Evolutionary conservation across 257 asterid genomes (phyloP).

Genomic region (Verbena officinalis): DNA sequence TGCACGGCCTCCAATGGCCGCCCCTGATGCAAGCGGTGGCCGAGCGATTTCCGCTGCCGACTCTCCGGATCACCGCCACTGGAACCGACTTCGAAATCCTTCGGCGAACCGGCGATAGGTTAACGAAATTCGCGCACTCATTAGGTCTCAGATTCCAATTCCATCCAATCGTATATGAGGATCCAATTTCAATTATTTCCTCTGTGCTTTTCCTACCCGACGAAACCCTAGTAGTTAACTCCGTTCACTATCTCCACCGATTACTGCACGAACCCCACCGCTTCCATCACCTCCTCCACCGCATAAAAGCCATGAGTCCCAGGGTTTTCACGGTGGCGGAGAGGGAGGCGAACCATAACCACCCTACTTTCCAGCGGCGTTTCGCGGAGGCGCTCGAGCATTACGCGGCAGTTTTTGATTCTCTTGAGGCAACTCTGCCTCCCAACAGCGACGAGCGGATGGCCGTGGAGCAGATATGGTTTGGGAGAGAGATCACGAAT

Average conservation of each 20-base stretch:
- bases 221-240: constrained; percentile 83
- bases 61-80: constrained; percentile 83
- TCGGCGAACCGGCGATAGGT: constrained; percentile 80
- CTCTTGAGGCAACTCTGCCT: constrained; percentile 90
- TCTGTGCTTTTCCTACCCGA: constrained; percentile 58
- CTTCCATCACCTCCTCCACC: constrained; percentile 62
- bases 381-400: constrained; percentile 85
- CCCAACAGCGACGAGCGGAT: constrained; percentile 77
- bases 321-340: constrained; percentile 72
- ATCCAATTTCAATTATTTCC: constrained; percentile 40
- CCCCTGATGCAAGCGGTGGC: constrained; percentile 93
- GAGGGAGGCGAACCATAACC: constrained; percentile 83
- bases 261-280: constrained; percentile 58
- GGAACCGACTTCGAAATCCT: constrained; percentile 73
- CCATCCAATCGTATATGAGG: constrained; percentile 57
- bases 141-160: constrained; percentile 82
- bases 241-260: constrained; percentile 77
- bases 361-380: constrained; percentile 67
- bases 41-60: constrained; percentile 74
- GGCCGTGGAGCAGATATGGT: constrained; percentile 85
- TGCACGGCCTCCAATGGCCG: constrained; percentile 99
- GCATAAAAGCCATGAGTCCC: constrained; percentile 68
- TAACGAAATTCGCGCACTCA: constrained; percentile 79
- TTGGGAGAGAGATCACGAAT: constrained; percentile 78
- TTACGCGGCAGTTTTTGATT: constrained; percentile 83